Evolutionary conservation across 2,329 filamentous ascomycete species (phyloP).

Genomic region (Botrytis tulipae): DNA sequence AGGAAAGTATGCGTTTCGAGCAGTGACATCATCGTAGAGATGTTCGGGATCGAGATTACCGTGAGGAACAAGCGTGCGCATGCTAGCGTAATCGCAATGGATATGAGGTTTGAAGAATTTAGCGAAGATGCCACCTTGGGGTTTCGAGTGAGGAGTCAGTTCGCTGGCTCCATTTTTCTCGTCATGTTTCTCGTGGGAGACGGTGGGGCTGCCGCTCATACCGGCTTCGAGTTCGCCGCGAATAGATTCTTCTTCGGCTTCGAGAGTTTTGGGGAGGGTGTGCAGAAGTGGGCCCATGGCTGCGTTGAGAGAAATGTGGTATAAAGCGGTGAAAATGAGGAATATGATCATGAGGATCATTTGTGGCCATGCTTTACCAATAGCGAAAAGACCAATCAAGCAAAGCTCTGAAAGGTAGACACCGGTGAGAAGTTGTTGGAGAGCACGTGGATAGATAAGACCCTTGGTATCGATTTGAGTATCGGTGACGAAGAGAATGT

Average conservation of each 20-base stretch:
- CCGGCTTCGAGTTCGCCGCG: constrained; percentile 28
- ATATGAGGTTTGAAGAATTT: constrained; percentile 77
- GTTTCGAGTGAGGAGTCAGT: constrained; percentile 42
- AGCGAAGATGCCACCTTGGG: constrained; percentile 55
- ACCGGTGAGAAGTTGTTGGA: constrained; percentile 82
- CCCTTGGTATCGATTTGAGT: constrained; percentile 83
- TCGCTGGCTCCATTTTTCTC: constrained; percentile 5
- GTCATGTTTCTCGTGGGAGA: constrained; percentile 32
- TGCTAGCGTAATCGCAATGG: constrained; percentile 68
- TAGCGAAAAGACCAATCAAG: constrained; percentile 79
- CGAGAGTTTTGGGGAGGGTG: constrained; percentile 74
- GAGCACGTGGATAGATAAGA: constrained; percentile 78
- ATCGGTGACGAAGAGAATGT: constrained; percentile 83
- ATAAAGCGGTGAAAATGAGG: constrained; percentile 71
- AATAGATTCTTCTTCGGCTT: constrained; percentile 52
- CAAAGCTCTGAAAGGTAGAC: constrained; percentile 81
- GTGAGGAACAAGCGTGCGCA: constrained; percentile 68
- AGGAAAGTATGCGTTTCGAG: constrained; percentile 70
- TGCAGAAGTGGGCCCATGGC: constrained; percentile 74
- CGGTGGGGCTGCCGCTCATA: constrained; percentile 17
- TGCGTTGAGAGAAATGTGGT: constrained; percentile 70
- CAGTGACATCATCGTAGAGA: constrained; percentile 59
- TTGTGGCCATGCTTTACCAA: constrained; percentile 65
- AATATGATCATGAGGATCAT: constrained; percentile 74
- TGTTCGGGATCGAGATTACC: constrained; percentile 47